Evolutionary conservation across 1,284 basidiomycete species (phyloP).

Genomic region (Rhodotorula mucilaginosa): DNA sequence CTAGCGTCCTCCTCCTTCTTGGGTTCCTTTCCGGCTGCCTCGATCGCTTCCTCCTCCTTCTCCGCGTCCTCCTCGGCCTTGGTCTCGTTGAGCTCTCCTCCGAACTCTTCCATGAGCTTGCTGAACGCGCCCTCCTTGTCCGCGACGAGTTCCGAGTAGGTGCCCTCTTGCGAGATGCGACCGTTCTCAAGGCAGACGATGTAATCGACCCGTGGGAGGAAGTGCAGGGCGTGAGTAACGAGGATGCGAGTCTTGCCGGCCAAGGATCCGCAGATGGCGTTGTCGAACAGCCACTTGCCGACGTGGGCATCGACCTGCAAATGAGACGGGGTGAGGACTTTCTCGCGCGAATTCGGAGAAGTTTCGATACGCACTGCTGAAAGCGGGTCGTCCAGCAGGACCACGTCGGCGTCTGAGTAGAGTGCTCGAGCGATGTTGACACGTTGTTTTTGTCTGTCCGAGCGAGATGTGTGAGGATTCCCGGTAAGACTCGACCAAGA

Average conservation of each 20-base stretch:
- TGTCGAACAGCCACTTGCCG: slow-evolving; percentile 78
- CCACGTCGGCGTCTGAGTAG: slow-evolving; percentile 79
- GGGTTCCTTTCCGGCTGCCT: slow-evolving; percentile 42
- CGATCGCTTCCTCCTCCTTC: slow-evolving; percentile 49
- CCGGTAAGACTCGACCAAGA: not conserved
- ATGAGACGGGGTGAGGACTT: not conserved
- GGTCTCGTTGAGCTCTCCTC: slow-evolving; percentile 56
- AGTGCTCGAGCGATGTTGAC: slow-evolving; percentile 76
- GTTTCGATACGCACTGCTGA: slow-evolving; percentile 35
- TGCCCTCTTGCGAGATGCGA: slow-evolving; percentile 64
- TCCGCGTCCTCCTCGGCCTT: slow-evolving; percentile 53
- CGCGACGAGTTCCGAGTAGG: slow-evolving; percentile 65
- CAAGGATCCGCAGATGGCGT: slow-evolving; percentile 70
- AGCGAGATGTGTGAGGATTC: not conserved
- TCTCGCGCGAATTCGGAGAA: slow-evolving; percentile 55
- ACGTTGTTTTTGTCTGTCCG: slow-evolving; percentile 71
- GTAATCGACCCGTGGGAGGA: slow-evolving; percentile 66
- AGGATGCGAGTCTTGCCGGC: slow-evolving; percentile 75
- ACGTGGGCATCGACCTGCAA: slow-evolving; percentile 73
- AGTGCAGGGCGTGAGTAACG: slow-evolving; percentile 78
- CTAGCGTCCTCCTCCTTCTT: slow-evolving; percentile 46
- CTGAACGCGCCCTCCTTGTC: slow-evolving; percentile 66
- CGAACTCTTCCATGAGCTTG: slow-evolving; percentile 66
- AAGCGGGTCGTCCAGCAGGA: slow-evolving; percentile 76
- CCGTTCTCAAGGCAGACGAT: slow-evolving; percentile 74